These are phyloP conservation scores for Lunasporangiospora selenospora DNA, from an alignment of 192 early-diverging fungal genomes.

Conservation along the genomic window DNA sequence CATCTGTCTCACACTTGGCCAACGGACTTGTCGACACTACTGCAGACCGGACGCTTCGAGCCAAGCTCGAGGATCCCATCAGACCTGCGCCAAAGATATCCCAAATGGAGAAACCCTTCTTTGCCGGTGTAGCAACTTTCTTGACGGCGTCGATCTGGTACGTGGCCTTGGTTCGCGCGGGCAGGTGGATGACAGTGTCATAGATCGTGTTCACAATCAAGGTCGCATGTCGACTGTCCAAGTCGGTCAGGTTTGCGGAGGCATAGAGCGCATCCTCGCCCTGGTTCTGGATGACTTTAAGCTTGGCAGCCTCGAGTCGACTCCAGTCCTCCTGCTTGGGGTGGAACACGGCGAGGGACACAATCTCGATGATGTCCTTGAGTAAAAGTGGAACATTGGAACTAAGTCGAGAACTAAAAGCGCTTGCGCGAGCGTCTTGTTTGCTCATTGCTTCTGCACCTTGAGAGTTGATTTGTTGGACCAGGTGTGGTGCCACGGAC, in stretches of 20 bases:
- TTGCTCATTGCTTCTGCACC: too few relatives aligned
- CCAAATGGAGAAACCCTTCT: not conserved
- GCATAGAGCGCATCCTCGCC: slow-evolving; percentile 1
- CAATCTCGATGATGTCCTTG: slow-evolving; percentile 12
- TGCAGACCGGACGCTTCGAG: slow-evolving; percentile 3
- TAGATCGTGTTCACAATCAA: slow-evolving; percentile 16
- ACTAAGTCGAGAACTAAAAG: not conserved
- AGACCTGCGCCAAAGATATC: slow-evolving; percentile 15
- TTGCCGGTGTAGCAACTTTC: too few relatives aligned
- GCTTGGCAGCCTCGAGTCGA: slow-evolving; percentile 6
- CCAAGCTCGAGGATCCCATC: slow-evolving; percentile 4
- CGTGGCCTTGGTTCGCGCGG: slow-evolving; percentile 1
- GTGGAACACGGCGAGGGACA: slow-evolving; percentile 9
- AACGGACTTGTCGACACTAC: not conserved
- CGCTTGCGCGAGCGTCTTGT: not conserved
- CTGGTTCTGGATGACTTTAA: slow-evolving; percentile 1
- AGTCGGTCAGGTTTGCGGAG: not conserved
- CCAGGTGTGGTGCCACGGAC: slow-evolving; percentile 5
- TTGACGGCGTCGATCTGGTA: not conserved
- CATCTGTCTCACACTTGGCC: slow-evolving; percentile 1
- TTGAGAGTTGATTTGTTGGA: not conserved
- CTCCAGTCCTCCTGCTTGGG: slow-evolving; percentile 7
- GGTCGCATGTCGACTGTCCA: not conserved
- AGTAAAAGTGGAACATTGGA: slow-evolving; percentile 4
- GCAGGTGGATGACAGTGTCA: slow-evolving; percentile 9